Base-by-base conservation (phyloP, 2,329 filamentous ascomycete genomes). In the Colletotrichum tabaci region DNA sequence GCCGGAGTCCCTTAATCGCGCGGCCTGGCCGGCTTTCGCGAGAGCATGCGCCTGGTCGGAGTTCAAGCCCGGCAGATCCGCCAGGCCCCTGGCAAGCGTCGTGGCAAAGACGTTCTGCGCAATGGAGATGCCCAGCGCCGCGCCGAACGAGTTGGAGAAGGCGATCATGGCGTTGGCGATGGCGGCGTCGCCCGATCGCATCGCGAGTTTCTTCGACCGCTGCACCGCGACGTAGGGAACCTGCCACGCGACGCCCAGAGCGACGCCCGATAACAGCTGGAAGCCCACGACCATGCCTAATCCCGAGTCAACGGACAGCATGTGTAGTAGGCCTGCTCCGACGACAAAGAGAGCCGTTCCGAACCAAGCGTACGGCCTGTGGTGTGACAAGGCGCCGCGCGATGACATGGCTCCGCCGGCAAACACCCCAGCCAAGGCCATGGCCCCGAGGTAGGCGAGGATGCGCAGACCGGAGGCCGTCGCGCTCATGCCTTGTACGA, bases 301-400 rank as follows among this genome's bases (percentile, higher is more conserved):
- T 46, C 88, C 89, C 5, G 86, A 89, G 74, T 83, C 72, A 4
- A 87, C 80, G 42, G 78, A 77, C 13, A 90, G 83, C 0, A 87
- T 90, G 0, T 87, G 87, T 70, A 91, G 82, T 66, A 91, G 83
- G 18, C 88, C 89, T 1, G 82, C 79, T 4, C 88, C 87, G 67
- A 89, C 76, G 49, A 85, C 76, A 75, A 76, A 81, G 57, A 83
- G 77, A 67, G 84, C 71, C 71, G 84, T 81, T 55, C 81, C 83
- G 13, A 80, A 77, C 42, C 86, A 80, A 77, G 85, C 80, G 67
- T 57, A 66, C 30, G 62, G 62, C 53, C 44, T 57, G 53, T 66
- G 38, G 4, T 26, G 26, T n/a, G 49, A 80, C 60, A 84, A 83
- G 73, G 86, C 86, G 35, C 85, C 85, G 13, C 26, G 26, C 26